A percentile compares a stretch with the other conserved stretches of the same genome.
phyloP scores from a whole-genome alignment of 1,284 basidiomycete species.

The Megacollybia platyphylla region DNA sequence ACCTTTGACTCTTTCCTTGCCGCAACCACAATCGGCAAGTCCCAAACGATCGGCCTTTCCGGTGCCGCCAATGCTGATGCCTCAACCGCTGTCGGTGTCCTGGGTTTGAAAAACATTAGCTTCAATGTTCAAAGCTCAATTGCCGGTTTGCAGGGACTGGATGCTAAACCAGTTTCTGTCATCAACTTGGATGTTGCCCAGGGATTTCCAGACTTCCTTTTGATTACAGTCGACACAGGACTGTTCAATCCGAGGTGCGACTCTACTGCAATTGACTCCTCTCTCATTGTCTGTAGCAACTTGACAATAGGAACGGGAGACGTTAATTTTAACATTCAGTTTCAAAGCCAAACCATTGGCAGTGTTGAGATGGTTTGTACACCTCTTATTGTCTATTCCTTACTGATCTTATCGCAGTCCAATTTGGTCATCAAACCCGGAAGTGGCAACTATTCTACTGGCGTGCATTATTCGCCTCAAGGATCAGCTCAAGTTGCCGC shows the following conservation, averaged over 20 bases:
- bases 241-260: conserved; percentile 52
- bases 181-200: conserved; percentile 57
- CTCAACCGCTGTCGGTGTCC: conserved; percentile 61
- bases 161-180: conserved; percentile 45
- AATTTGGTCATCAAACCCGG: conserved; percentile 45
- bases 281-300: conserved; percentile 28
- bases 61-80: conserved; percentile 51
- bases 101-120: conserved; percentile 45
- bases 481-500: conserved; percentile 35
- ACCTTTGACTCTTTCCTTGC: conserved; percentile 57
- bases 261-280: conserved; percentile 1
- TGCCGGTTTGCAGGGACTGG: conserved; percentile 57
- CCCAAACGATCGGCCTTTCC: conserved; percentile 42
- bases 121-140: conserved; percentile 56
- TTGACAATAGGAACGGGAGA: conserved; percentile 60
- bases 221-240: conserved; percentile 53
- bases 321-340: conserved; percentile 49
- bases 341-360: conserved; percentile 46
- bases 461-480: conserved; percentile 55
- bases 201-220: conserved; percentile 55
- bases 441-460: conserved; percentile 37
- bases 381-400: background rate
- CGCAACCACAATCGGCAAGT: conserved; percentile 41
- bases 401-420: conserved; percentile 17
- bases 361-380: conserved; percentile 38